Conservation (phyloP, 1,139 yeast species). For the Blastobotrys petasosporus region DNA sequence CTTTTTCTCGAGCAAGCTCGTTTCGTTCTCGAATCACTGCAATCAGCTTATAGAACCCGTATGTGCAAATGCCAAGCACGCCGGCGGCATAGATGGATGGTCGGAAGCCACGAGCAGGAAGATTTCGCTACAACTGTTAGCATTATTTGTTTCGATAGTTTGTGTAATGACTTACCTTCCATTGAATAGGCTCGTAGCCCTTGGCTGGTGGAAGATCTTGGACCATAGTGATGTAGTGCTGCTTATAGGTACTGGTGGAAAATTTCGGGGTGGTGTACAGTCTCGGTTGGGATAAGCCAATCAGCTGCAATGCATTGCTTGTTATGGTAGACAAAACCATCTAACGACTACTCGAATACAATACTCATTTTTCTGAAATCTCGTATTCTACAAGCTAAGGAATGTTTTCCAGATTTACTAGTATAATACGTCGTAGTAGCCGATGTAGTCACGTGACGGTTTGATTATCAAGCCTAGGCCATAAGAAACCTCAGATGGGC, state of each 20-base stretch:
- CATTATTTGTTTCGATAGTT: background rate
- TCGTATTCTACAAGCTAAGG: no score
- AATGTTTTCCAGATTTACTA: no score
- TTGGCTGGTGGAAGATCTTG: conserved; percentile 88
- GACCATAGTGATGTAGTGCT: conserved; percentile 21
- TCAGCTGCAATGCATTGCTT: background rate
- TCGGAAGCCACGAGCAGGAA: conserved; percentile 80
- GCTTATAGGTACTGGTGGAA: background rate
- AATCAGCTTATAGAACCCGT: conserved; percentile 65
- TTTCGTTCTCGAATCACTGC: conserved; percentile 67
- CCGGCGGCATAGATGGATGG: conserved; percentile 67
- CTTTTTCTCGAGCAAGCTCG: conserved; percentile 69
- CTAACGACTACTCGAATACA: no score
- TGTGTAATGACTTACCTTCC: conserved; percentile 46
- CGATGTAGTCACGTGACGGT: no score
- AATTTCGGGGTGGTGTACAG: background rate
- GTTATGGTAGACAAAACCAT: no score
- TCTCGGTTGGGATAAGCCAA: background rate
- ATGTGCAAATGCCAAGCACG: conserved; percentile 55
- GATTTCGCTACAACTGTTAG: conserved; percentile 44
- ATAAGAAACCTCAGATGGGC: no score
- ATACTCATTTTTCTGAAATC: no score
- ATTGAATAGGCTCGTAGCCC: conserved; percentile 82
- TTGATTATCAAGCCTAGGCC: no score
- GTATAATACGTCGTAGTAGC: no score